Percentiles rank a stretch among this genome's conserved stretches.
Evolutionary conservation across 2,329 filamentous ascomycete species (phyloP).

Genomic region (Aspergillus piperis): DNA sequence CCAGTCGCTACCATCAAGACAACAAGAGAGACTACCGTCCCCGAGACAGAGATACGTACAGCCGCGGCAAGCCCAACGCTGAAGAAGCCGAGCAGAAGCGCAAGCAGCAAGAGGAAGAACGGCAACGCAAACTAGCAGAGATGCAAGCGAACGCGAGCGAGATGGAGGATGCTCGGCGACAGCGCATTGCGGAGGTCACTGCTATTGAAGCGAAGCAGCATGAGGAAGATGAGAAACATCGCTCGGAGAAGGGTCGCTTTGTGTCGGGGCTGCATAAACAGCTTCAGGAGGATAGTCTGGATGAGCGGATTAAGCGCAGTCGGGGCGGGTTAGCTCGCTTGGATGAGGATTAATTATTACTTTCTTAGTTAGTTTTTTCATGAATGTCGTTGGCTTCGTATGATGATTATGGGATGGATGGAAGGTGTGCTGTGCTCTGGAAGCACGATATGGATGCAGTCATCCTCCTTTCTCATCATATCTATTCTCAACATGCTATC

Average conservation of each 20-base stretch:
- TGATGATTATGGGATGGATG: too few species aligned
- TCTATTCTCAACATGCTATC: too few species aligned
- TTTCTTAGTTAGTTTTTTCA: too few species aligned
- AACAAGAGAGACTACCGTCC: slow-evolving; percentile 26
- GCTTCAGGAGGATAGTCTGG: slow-evolving; percentile 37
- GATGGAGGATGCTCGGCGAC: slow-evolving; percentile 69
- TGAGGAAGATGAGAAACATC: slow-evolving; percentile 63
- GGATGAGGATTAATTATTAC: slow-evolving; percentile 25
- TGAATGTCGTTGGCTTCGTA: too few species aligned
- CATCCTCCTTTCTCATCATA: not conserved
- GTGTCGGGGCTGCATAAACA: slow-evolving; percentile 37
- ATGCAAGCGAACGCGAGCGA: slow-evolving; percentile 73
- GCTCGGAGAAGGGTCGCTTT: slow-evolving; percentile 38
- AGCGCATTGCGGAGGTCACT: slow-evolving; percentile 66
- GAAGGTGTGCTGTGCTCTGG: not conserved
- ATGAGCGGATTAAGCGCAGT: slow-evolving; percentile 37
- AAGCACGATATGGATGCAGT: not conserved
- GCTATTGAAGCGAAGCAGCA: slow-evolving; percentile 64
- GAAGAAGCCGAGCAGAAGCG: slow-evolving; percentile 20
- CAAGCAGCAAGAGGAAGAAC: slow-evolving; percentile 35
- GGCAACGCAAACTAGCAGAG: slow-evolving; percentile 60
- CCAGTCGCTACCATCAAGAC: slow-evolving; percentile 19
- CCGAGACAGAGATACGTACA: slow-evolving; percentile 16
- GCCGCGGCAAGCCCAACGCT: slow-evolving; percentile 17
- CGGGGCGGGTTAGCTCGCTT: slow-evolving; percentile 35